These are phyloP conservation scores for Lachnellula subtilissima DNA, from an alignment of 2,329 filamentous ascomycete species.

Conservation along the genomic window DNA sequence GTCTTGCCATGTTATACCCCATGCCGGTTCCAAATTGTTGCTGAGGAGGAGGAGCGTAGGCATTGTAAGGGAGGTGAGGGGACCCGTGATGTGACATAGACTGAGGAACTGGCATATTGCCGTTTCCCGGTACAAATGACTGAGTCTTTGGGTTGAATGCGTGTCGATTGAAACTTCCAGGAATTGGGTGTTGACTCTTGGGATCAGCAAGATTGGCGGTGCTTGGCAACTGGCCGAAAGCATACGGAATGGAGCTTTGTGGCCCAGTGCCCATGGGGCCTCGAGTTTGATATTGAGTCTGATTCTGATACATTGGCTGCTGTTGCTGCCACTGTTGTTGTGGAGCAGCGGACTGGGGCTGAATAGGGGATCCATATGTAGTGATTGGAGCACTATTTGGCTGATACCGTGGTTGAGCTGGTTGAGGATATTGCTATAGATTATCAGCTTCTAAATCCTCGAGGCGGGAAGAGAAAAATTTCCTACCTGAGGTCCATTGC, in stretches of 20 bases:
- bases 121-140: slow-evolving; percentile 72
- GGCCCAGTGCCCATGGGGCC: slow-evolving; percentile 21
- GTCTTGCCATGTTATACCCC: slow-evolving; percentile 33
- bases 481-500: slow-evolving; percentile 27
- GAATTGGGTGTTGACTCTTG: slow-evolving; percentile 74
- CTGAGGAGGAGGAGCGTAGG: slow-evolving; percentile 29
- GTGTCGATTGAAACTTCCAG: slow-evolving; percentile 77
- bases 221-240: slow-evolving; percentile 72
- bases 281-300: slow-evolving; percentile 14
- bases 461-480: background rate
- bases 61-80: slow-evolving; percentile 42
- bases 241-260: slow-evolving; percentile 52
- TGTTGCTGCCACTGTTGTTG: slow-evolving; percentile 29
- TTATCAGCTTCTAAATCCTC: slow-evolving; percentile 7
- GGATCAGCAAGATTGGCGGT: slow-evolving; percentile 66
- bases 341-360: slow-evolving; percentile 25
- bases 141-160: slow-evolving; percentile 93
- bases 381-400: slow-evolving; percentile 31
- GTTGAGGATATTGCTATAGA: slow-evolving; percentile 28
- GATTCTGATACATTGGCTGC: slow-evolving; percentile 25
- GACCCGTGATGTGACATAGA: slow-evolving; percentile 31
- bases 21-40: slow-evolving; percentile 30
- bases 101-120: slow-evolving; percentile 43
- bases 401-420: slow-evolving; percentile 28
- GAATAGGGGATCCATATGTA: slow-evolving; percentile 30